Percentiles rank a stretch among this genome's conserved stretches.
Evolutionary conservation across 164 flowering plant species (phyloP).

Genomic region (Warburgia ugandensis): DNA sequence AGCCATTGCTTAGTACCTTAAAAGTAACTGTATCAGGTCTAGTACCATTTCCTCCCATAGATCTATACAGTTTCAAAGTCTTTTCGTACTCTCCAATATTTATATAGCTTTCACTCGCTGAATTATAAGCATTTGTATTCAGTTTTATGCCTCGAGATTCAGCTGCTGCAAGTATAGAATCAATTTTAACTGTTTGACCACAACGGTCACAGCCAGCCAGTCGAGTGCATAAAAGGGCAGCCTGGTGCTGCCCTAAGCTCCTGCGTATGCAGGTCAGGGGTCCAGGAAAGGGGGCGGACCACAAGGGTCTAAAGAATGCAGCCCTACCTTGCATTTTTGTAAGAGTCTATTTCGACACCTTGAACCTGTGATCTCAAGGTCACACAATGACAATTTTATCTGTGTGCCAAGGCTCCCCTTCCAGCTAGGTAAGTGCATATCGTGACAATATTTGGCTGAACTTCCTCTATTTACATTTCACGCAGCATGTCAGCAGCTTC

Average conservation of each 20-base stretch:
- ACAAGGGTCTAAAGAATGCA: too few species aligned
- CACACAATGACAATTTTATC: too few species aligned
- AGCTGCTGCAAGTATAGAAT: constrained; percentile 75
- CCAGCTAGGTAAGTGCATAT: constrained; percentile 85
- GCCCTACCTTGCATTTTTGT: too few species aligned
- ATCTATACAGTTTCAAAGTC: constrained; percentile 46
- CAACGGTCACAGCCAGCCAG: constrained; percentile 89
- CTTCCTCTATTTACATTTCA: constrained; percentile 77
- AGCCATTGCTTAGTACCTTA: constrained; percentile 78
- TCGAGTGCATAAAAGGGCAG: too few species aligned
- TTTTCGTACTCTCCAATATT: constrained; percentile 69
- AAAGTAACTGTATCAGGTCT: constrained; percentile 74
- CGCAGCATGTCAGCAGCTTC: constrained; percentile 78
- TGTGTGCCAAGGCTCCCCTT: too few species aligned
- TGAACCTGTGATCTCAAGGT: too few species aligned
- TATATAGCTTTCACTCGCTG: constrained; percentile 95
- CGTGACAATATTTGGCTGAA: constrained; percentile 80
- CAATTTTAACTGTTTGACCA: constrained; percentile 61
- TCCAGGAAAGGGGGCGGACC: too few species aligned
- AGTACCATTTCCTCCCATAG: constrained; percentile 59
- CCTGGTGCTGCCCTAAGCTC: too few species aligned
- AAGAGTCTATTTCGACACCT: too few species aligned
- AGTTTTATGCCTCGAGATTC: constrained; percentile 57
- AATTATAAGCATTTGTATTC: constrained; percentile 84
- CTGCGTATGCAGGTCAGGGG: too few species aligned